Evolutionary conservation across 2,329 filamentous ascomycete species (phyloP).

Genomic region (Penicillium janthinellum): DNA sequence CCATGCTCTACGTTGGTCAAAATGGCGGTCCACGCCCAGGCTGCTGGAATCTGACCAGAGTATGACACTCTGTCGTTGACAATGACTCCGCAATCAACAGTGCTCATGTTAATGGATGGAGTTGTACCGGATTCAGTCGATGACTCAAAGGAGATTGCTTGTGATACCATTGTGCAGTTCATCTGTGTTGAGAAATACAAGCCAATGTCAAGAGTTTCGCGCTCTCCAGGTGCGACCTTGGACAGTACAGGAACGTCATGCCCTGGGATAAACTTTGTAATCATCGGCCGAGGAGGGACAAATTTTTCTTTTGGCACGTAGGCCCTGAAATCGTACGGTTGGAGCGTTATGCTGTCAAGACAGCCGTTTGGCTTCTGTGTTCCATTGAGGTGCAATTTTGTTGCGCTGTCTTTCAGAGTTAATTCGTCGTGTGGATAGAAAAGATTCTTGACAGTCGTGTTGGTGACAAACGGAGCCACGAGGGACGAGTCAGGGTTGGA

Average conservation of each 20-base stretch:
- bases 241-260: slow-evolving; percentile 62
- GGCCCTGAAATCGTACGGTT: slow-evolving; percentile 60
- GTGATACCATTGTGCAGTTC: slow-evolving; percentile 59
- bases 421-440: slow-evolving; percentile 64
- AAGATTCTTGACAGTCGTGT: slow-evolving; percentile 62
- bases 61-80: slow-evolving; percentile 38
- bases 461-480: slow-evolving; percentile 57
- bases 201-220: slow-evolving; percentile 53
- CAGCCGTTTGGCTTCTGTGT: slow-evolving; percentile 58
- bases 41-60: slow-evolving; percentile 56
- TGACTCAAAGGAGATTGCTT: slow-evolving; percentile 56
- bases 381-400: slow-evolving; percentile 51
- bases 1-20: slow-evolving; percentile 62
- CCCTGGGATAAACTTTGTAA: slow-evolving; percentile 63
- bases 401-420: slow-evolving; percentile 51
- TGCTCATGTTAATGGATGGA: slow-evolving; percentile 49
- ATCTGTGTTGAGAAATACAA: slow-evolving; percentile 63
- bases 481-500: slow-evolving; percentile 52
- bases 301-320: slow-evolving; percentile 59
- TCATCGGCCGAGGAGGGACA: slow-evolving; percentile 56
- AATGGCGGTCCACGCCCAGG: slow-evolving; percentile 57
- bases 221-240: slow-evolving; percentile 41
- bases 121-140: slow-evolving; percentile 51
- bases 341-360: slow-evolving; percentile 54
- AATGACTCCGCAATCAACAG: slow-evolving; percentile 50